Evolutionary conservation across 2,329 filamentous ascomycete species (phyloP), one percentile per base, ranked within the genome.

Genomic region (Nectriaceae sp.): DNA sequence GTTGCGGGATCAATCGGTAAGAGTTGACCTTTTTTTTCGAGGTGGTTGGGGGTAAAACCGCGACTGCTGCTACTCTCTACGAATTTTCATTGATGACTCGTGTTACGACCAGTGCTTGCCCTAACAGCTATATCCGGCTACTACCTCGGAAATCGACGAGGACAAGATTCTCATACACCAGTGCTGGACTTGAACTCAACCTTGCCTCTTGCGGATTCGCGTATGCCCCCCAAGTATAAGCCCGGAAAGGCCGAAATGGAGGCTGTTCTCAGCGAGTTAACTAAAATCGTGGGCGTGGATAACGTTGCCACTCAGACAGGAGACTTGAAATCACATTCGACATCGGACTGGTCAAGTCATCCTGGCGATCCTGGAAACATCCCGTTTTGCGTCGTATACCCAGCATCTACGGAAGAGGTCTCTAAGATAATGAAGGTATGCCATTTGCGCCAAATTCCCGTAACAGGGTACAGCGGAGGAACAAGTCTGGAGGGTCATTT

Each of bases 401-500:
- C 91, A 0, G 75, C 72, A 35, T 83, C 78, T 26, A 97, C 92
- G 1, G 87, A 92, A 55, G 87, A 97, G 60, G 90, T 96, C 8
- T 87, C 87, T n/a, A 75, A 79, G 53, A 83, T 97, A 50, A 93
- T 96, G 86, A 92, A 93, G 73, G 74, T 96, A 47, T 96, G 92
- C 73, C 89, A 96, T 67, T 70, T 75, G 62, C 78, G 91, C 36
- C 78, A 79, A 47, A 94, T 97, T 54, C 92, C 92, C 4, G 90
- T 96, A 20, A 92, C 89, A 3, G 87, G 86, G 3, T 96, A 91
- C 72, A 90, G 87, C 47, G 92, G 92, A 36, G 92, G 92, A 24
- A 96, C 92, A 5, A 92, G 88, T 62, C 75, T 97, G 24, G 92
- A 97, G 70, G 92, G 92, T 2, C 90, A 96, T 69, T 96, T 88